Evolutionary conservation across 2,329 filamentous ascomycete genomes (phyloP).

Genomic region (Pseudocercospora eumusae): DNA sequence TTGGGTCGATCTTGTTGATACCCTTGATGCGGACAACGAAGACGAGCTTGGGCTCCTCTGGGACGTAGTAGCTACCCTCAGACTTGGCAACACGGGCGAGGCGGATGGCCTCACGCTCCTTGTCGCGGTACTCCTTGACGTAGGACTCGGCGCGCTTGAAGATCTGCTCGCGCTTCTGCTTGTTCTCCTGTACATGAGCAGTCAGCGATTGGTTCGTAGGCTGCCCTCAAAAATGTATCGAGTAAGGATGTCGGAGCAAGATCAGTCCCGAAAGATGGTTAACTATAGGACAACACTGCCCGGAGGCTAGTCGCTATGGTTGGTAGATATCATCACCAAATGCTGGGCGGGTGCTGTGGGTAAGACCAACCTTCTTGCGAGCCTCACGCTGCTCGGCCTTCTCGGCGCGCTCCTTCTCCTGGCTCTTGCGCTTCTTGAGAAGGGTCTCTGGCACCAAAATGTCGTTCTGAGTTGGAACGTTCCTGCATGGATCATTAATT

Average conservation of each 20-base stretch:
- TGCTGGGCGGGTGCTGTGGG: conserved; percentile 25
- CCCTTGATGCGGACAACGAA: conserved; percentile 99
- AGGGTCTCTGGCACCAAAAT: conserved; percentile 98
- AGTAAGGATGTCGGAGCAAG: conserved; percentile 45
- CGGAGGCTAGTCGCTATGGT: conserved; percentile 79
- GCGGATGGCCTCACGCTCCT: conserved; percentile 97
- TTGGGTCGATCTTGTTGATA: conserved; percentile 99
- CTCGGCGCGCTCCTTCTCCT: conserved; percentile 98
- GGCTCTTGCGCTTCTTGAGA: conserved; percentile 99
- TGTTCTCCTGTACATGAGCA: conserved; percentile 71
- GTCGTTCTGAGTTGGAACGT: conserved; percentile 90
- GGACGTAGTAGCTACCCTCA: conserved; percentile 90
- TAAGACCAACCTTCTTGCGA: conserved; percentile 77
- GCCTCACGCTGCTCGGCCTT: conserved; percentile 58
- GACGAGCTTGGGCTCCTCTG: conserved; percentile 92
- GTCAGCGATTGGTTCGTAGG: conserved; percentile 39
- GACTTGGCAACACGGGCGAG: conserved; percentile 86
- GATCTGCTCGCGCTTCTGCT: conserved; percentile 97
- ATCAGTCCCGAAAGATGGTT: conserved; percentile 99
- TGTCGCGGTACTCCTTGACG: conserved; percentile 98
- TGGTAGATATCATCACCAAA: conserved; percentile 85
- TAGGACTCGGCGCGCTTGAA: conserved; percentile 99
- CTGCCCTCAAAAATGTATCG: conserved; percentile 14
- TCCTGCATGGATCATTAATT: conserved; percentile 66
- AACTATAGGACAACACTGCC: conserved; percentile 96